Percentiles rank a stretch among this genome's conserved stretches.
Conservation (phyloP, 1,139 yeast species). For the Geotrichum cucujoidarum region DNA sequence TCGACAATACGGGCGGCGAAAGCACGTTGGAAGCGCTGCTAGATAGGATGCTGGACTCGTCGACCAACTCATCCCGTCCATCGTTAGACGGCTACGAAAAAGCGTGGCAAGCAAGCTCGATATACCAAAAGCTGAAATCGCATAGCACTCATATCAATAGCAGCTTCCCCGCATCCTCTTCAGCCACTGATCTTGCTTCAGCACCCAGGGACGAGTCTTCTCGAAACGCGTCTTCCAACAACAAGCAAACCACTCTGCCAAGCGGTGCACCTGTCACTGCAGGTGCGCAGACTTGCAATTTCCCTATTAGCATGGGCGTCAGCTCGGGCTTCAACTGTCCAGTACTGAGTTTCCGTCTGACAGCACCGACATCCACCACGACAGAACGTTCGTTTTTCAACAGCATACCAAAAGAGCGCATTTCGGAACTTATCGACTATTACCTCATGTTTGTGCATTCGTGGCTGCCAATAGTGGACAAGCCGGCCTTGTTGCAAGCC, state of each 20-base stretch:
- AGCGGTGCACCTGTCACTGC: conserved; percentile 17
- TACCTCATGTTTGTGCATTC: conserved; percentile 23
- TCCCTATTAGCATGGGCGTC: conserved; percentile 9
- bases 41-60: conserved; percentile 1
- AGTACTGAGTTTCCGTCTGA: too few relatives aligned
- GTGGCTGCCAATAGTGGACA: conserved; percentile 26
- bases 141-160: background rate
- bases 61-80: background rate
- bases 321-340: conserved; percentile 10
- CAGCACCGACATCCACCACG: too few relatives aligned
- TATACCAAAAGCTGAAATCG: background rate
- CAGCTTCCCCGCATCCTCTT: too few relatives aligned
- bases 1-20: conserved; percentile 4
- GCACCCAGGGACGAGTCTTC: background rate
- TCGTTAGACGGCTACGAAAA: conserved; percentile 8
- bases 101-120: background rate
- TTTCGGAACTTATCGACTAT: conserved; percentile 18
- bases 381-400: conserved; percentile 2
- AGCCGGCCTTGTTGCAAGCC: conserved; percentile 15
- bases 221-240: background rate
- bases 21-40: conserved; percentile 1
- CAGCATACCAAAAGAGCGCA: conserved; percentile 10
- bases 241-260: background rate
- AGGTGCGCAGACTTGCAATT: too few relatives aligned
- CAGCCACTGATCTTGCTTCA: background rate